Evolutionary conservation across 116 monocot species (phyloP).

Genomic region (Phalaenopsis hybrid): DNA sequence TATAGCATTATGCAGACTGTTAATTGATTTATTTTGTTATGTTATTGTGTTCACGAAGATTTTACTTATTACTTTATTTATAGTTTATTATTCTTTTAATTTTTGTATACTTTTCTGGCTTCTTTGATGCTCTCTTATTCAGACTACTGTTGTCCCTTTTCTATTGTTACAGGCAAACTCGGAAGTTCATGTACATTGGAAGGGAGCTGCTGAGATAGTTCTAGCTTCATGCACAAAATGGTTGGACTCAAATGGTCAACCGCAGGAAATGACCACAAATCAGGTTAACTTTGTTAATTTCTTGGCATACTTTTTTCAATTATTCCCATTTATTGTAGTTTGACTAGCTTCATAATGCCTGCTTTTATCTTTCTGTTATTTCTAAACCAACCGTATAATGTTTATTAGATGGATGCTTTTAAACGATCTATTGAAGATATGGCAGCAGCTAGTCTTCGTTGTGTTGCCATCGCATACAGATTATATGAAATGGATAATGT

Average conservation of each 20-base stretch:
- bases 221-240: constrained; percentile 74
- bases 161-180: constrained; percentile 30
- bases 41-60: neutral
- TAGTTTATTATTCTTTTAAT: neutral
- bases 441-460: constrained; percentile 77
- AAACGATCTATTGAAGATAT: constrained; percentile 79
- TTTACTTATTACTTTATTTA: neutral
- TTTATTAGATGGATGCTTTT: constrained; percentile 52
- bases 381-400: neutral
- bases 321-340: neutral
- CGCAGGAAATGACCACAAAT: constrained; percentile 40
- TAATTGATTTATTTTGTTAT: neutral
- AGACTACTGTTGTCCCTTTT: constrained; percentile 1
- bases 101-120: neutral
- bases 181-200: constrained; percentile 88
- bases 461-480: constrained; percentile 87
- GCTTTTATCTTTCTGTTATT: neutral
- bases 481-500: constrained; percentile 35
- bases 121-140: neutral
- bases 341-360: neutral
- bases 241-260: constrained; percentile 53
- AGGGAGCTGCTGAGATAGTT: constrained; percentile 97
- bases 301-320: neutral
- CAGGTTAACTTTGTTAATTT: constrained; percentile 33
- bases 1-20: neutral